phyloP scores from a whole-genome alignment of 495 filamentous ascomycete genomes.

The Neurospora sp. region DNA sequence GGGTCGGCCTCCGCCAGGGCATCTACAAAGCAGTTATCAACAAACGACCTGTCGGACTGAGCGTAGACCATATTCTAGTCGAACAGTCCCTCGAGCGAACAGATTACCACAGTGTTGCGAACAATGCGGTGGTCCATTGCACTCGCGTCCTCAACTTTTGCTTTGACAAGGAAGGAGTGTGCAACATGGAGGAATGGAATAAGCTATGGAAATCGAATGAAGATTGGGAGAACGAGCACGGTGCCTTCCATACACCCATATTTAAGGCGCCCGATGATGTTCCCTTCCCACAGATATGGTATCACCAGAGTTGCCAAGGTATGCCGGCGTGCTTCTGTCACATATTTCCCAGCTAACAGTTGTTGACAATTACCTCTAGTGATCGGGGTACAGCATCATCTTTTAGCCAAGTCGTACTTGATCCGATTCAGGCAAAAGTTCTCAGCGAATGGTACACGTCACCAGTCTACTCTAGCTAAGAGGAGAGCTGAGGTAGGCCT shows the following conservation, averaged over 20 bases:
- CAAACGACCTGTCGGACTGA: slow-evolving; percentile 32
- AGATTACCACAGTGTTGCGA: slow-evolving; percentile 42
- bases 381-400: slow-evolving; percentile 45
- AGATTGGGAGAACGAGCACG: slow-evolving; percentile 24
- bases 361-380: slow-evolving; percentile 18
- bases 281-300: slow-evolving; percentile 37
- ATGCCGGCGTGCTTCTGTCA: slow-evolving; percentile 6
- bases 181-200: slow-evolving; percentile 18
- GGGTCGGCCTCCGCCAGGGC: slow-evolving; percentile 48
- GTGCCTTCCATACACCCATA: slow-evolving; percentile 29
- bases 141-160: slow-evolving; percentile 45
- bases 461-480: slow-evolving; percentile 29
- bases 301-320: slow-evolving; percentile 39
- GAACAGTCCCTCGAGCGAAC: slow-evolving; percentile 31
- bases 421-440: slow-evolving; percentile 7
- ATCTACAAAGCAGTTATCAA: slow-evolving; percentile 47
- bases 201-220: slow-evolving; percentile 21
- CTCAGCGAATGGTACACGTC: slow-evolving; percentile 18
- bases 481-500: slow-evolving; percentile 16
- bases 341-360: not conserved
- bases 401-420: slow-evolving; percentile 40
- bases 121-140: slow-evolving; percentile 42
- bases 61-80: slow-evolving; percentile 29
- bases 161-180: slow-evolving; percentile 22
- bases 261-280: slow-evolving; percentile 18